Base-by-base conservation (phyloP, 2,329 filamentous ascomycete species). In the Fusarium foetens region DNA sequence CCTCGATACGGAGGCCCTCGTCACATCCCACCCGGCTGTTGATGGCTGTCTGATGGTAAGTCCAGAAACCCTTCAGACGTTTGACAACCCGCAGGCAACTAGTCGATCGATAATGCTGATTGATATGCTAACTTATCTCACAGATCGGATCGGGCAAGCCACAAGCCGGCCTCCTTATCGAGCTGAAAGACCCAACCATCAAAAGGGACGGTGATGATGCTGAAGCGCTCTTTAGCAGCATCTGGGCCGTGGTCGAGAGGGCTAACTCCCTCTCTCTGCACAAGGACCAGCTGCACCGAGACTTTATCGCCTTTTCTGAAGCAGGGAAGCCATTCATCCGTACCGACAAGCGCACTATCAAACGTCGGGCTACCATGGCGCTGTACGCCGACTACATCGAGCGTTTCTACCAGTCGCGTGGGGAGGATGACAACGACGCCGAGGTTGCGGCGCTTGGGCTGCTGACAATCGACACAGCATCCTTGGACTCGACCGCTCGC, bases 361-460 rank as follows among this genome's bases (percentile, higher is more conserved):
- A 84, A 73, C 81, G 84, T 7, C 78, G 77, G 1, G 78, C 80
- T 1, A 84, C 85, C 4, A 61, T 82, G 12, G 67, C 75, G 5
- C 75, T 83, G 3, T 88, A 86, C 53, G 75, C 75, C 5, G 71
- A 81, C 3, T 85, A 87, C 62, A 87, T 88, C 43, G 82, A 87
- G 8, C 78, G 79, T 1, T 77, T 87, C 8, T 88, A 87, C 68
- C 29, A 51, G 10, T 58, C 43, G 14, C 43, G 55, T 10, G 14
- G 23, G 6, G 55, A 58, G 11, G 11, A 51, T 8, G 21, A 38
- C 43, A 8, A 2, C 5, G 12, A 51, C 4, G 12, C 42, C 2
- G 11, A 35, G 7, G 3, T 27, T 25, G 13, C 33, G 16, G 6
- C 55, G 29, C n/a, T 29, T 19, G n/a, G 33, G 2, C 21, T 51